Evolutionary conservation across 306 rosid genomes (phyloP), one percentile per base, ranked within the genome.

Genomic region (Mimosa pudica): DNA sequence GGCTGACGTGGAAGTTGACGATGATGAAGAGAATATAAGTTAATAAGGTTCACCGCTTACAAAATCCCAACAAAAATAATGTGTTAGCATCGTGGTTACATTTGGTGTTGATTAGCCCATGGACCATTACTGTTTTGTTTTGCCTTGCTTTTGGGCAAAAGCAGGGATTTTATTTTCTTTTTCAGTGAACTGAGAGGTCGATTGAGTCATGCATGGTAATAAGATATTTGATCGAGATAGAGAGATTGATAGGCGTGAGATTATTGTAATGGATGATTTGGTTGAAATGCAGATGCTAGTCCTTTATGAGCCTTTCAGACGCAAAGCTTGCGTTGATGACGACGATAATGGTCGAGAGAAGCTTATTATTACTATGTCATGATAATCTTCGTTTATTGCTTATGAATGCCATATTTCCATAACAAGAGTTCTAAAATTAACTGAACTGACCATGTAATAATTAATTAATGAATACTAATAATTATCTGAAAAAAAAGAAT

Each of bases 201-300:
- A 41, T 33, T 41, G 38, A 38, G 41, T 17, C 14, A 41, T 67
- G 49, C 14, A 41, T 67, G 49, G 5, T 17, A 2, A 7, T 67
- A 7, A 36, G 8, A 65, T 36, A 16, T 1, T 65, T 36, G 2
- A 36, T 36, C 47, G 20, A 16, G 8, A 67, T 16, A 13, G 78
- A 68, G 83, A 79, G 49, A 46, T 71, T 60, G 74, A 72, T 82
- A 73, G 81, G 82, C 49, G 62, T 41, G 78, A 78, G 85, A 81
- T 2, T 66, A 65, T 51, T 62, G 84, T 71, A 85, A 79, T 84
- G 82, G 42, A 81, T 64, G 75, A 77, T 89, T 77, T 85, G 82
- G 84, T 80, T 84, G 84, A 84, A 86, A 74, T 83, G 73, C 83
- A 73, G 55, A 79, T 73, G 84, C 81, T 79, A 79, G 76, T 52